Conservation (phyloP, 192 early-diverging fungal species). For the Funneliformis geosporum region DNA sequence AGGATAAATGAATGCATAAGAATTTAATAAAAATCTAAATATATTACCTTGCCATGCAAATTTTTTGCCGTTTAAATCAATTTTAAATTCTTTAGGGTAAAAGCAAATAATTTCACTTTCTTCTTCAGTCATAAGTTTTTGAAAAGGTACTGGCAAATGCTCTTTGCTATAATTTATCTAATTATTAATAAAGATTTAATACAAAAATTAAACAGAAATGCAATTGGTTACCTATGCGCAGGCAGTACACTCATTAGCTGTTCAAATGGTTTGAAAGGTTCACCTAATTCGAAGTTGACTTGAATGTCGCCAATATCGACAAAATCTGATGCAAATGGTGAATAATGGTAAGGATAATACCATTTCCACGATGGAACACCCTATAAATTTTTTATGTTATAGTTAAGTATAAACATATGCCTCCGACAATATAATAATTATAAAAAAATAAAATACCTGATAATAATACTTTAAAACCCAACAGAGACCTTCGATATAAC, state of each 20-base stretch:
- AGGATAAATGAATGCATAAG: neutral
- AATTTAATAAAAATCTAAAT: conserved; percentile 11
- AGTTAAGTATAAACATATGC: neutral
- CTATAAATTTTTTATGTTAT: conserved; percentile 29
- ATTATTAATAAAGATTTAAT: neutral
- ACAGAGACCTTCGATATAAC: conserved; percentile 94
- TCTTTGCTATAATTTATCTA: conserved; percentile 44
- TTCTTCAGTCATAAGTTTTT: conserved; percentile 77
- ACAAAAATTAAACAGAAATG: neutral
- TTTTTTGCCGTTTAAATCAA: conserved; percentile 96
- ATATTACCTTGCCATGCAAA: conserved; percentile 81
- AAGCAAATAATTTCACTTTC: conserved; percentile 92
- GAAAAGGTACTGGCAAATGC: conserved; percentile 71
- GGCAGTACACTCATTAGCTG: conserved; percentile 99
- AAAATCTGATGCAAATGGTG: conserved; percentile 86
- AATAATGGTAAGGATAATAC: conserved; percentile 98
- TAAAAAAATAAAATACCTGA: conserved; percentile 43
- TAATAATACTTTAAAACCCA: conserved; percentile 98
- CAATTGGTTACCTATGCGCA: conserved; percentile 54
- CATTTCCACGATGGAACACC: conserved; percentile 95
- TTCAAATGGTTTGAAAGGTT: conserved; percentile 89
- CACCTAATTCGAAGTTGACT: conserved; percentile 79
- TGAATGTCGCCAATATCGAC: conserved; percentile 70
- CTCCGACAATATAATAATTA: neutral
- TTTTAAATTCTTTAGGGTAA: conserved; percentile 87